Evolutionary conservation across 2,329 filamentous ascomycete genomes (phyloP), one percentile per base, ranked within the genome.

Genomic region (Cladobotryum mycophilum): DNA sequence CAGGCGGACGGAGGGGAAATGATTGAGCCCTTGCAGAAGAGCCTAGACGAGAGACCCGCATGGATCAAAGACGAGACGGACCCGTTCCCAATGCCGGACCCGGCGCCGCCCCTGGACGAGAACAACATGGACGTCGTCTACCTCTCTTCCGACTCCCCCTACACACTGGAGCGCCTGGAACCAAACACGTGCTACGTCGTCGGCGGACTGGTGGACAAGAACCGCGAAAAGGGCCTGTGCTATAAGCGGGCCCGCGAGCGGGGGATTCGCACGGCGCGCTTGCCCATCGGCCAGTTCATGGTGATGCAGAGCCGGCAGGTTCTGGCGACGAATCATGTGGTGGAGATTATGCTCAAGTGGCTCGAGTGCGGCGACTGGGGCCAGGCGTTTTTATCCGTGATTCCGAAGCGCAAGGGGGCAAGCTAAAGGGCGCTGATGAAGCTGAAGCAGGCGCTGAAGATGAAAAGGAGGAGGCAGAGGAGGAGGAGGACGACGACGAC

Each of bases 271-370:
- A 97, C 93, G 0, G 93, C 92, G 2, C 91, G 89, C 65, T 69
- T 99, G 49, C 93, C 93, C 0, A 97, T 99, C 60, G 89, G 90
- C n/a, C 85, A 97, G 55, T 97, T 89, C 67, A 85, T 99, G 76
- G 80, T 89, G 56, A 95, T 99, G 88, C 80, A 85, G 50, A 91
- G 86, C 60, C 82, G 93, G 33, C 82, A 86, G 60, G 88, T 99
- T 4, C 73, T 99, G 51, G 85, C 92, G 3, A 96, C 92, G 7
- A 99, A 97, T 64, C 93, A 99, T 63, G 93, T 99, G 1, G 81
- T 93, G 43, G 92, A 97, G 70, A 97, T 99, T 55, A 96, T 99
- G 89, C 72, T 96, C 42, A 84, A 83, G 57, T 99, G 91, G 90
- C 69, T 99, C 49, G 89, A 96, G 68, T 82, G 81, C 45, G 88